Evolutionary conservation across 148 eudicot species (phyloP), one percentile per base, ranked within the genome.

Genomic region (Camellia japonica): DNA sequence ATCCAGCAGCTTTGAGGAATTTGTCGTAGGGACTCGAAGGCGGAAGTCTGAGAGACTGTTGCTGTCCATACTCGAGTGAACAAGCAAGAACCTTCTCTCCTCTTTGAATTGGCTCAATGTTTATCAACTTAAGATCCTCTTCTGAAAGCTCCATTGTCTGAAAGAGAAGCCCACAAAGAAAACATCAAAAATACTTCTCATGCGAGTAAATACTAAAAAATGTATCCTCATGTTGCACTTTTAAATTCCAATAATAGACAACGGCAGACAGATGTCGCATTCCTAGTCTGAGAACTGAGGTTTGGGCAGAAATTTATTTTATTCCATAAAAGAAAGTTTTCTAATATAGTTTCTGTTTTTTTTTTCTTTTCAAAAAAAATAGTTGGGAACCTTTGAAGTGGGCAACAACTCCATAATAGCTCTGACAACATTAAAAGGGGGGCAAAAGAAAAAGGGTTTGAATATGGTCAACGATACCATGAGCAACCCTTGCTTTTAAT

Each of bases 11-110:
- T 80, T 87, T 91, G 86, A 94, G 80, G 84, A 94, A 94, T 73
- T 90, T 92, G 86, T 92, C 98, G 12, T 92, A 94, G 42, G 98
- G 97, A 77, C 98, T 94, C 14, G 98, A 89, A 60, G 97, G 98
- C 12, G 97, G 98, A 78, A 94, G 70, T 74, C 88, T 87, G 84
- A 94, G 92, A 49, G 97, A 88, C 61, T 85, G 87, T 61, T 85
- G 85, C 60, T 87, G 90, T 14, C 79, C 91, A 64, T 83, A 83
- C 73, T 92, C 93, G 3, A 83, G 80, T 20, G 97, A 85, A 88
- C 93, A 87, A 16, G 77, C 86, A 56, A 80, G 71, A 59, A 85
- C 71, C 73, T 87, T 88, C 78, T 89, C 83, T 73, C 52, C 62
- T 30, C 38, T 1, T 73, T 72, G 82, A 43, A 81, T 56, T 5